Percentiles rank a stretch among this genome's conserved stretches.
Evolutionary conservation across 495 filamentous ascomycete species (phyloP).

Genomic region (Saxispiralis lemnorum): DNA sequence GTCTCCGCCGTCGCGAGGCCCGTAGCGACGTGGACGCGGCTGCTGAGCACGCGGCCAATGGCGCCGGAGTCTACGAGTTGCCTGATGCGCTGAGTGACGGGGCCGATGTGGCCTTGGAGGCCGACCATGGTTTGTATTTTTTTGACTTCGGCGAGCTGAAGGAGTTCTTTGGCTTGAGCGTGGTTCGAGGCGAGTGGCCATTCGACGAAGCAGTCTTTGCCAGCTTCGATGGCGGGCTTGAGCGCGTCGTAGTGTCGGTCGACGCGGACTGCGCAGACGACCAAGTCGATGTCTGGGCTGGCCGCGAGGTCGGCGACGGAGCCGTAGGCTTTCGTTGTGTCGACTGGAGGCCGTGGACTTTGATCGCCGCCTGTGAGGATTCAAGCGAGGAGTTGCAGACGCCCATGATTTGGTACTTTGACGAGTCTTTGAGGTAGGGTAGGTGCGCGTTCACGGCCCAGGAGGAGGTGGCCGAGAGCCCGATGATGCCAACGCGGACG

Average conservation of each 20-base stretch:
- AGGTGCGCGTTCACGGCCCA: constrained; percentile 42
- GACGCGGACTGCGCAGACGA: constrained; percentile 37
- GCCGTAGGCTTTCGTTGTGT: constrained; percentile 33
- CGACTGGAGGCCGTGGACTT: constrained; percentile 28
- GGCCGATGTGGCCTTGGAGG: constrained; percentile 32
- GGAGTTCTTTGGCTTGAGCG: constrained; percentile 27
- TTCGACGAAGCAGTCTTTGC: constrained; percentile 42
- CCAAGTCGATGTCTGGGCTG: constrained; percentile 41
- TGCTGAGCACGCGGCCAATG: constrained; percentile 39
- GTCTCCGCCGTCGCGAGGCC: constrained; percentile 23
- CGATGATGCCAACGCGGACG: constrained; percentile 40
- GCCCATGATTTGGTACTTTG: constrained; percentile 37
- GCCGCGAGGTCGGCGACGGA: constrained; percentile 31
- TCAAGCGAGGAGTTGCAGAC: constrained; percentile 38
- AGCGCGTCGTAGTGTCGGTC: constrained; percentile 34
- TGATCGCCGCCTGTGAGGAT: constrained; percentile 33
- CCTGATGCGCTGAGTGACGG: constrained; percentile 28
- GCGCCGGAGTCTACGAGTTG: constrained; percentile 29
- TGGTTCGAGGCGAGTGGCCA: constrained; percentile 33
- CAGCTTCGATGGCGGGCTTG: constrained; percentile 32
- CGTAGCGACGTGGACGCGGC: constrained; percentile 27
- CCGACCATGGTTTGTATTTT: constrained; percentile 33
- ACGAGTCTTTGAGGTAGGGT: constrained; percentile 28
- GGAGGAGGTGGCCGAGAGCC: constrained; percentile 34
- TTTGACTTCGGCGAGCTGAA: constrained; percentile 20